Conservation (phyloP, 2,329 filamentous ascomycete species). For the Colletotrichum camelliae region DNA sequence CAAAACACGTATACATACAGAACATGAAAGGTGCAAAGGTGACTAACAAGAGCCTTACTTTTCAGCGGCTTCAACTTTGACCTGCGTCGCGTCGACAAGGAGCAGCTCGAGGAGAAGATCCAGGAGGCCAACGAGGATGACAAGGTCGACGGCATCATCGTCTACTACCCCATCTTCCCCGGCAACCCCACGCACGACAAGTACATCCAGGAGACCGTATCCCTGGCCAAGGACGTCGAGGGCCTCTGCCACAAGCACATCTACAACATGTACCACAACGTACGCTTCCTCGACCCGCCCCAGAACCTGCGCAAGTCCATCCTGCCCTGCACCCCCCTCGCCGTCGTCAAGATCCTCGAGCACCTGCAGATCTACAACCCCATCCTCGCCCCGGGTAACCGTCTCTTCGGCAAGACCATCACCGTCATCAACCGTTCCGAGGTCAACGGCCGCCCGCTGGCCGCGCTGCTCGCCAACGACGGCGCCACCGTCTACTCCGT, state of each 20-base stretch:
- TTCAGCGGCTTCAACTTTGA: constrained; percentile 87
- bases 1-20: not conserved
- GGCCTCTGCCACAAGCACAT: constrained; percentile 92
- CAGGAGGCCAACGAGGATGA: constrained; percentile 82
- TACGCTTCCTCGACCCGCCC: constrained; percentile 87
- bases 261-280: constrained; percentile 99
- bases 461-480: constrained; percentile 93
- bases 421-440: constrained; percentile 97
- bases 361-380: constrained; percentile 96
- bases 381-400: constrained; percentile 89
- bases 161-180: constrained; percentile 97
- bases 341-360: constrained; percentile 96
- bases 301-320: constrained; percentile 85
- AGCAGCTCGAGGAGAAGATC: constrained; percentile 88
- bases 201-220: constrained; percentile 94
- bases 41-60: constrained; percentile 11
- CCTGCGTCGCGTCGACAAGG: constrained; percentile 82
- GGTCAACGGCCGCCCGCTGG: constrained; percentile 91
- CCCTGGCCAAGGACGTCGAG: constrained; percentile 92
- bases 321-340: constrained; percentile 92
- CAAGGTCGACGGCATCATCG: constrained; percentile 85
- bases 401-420: constrained; percentile 90
- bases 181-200: constrained; percentile 84
- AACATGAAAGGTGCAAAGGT: not conserved
- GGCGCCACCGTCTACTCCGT: constrained; percentile 95